Base-by-base conservation (phyloP, 1,284 basidiomycete genomes). In the Xerocomus minutiporus region DNA sequence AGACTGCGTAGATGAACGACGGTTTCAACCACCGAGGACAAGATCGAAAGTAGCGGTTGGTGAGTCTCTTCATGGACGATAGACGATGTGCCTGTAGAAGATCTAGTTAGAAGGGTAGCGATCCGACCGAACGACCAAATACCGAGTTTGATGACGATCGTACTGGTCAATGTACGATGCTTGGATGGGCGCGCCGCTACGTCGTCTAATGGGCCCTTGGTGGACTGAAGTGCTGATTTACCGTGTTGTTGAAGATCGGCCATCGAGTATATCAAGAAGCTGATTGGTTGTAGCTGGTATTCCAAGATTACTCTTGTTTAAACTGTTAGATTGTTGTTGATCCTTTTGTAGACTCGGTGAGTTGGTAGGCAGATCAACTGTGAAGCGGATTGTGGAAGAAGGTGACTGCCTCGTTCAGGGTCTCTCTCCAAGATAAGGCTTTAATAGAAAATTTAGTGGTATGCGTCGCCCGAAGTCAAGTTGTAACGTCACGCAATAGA, bases 21-120 rank as follows among this genome's bases (percentile, higher is more conserved):
- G 0, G 93, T 92, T 71, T 99, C 96, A 43, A 96, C 94, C 48
- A 99, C 80, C 0, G 91, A 86, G 0, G 93, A 94, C 25, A 99
- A 81, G 7, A 91, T 91, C 8, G 93, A 91, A 0, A 99, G 78
- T 20, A 97, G 80, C 1, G 96, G 94, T 57, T 92, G 84, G 54
- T 95, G 91, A 1, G 91, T 93, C 48, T 82, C 83, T 67, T 95
- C 89, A 69, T 94, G 89, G 12, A 97, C 88, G 67, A 97, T 97
- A 2, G 93, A 96, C 0, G 94, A 95, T 5, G 93, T 94, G 52
- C 93, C 93, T 93, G 50, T 38, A 54, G 43, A 43, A 53, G 41
- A 50, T 36, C n/a, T 5, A 12, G 43, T 53, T 39, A 59, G 52
- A 28, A 32, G 12, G 9, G 28, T 29, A 23, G 29, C 8, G 20